Evolutionary conservation across 2,329 filamentous ascomycete genomes (phyloP), one percentile per base, ranked within the genome.

Genomic region (Talaromyces sp.): DNA sequence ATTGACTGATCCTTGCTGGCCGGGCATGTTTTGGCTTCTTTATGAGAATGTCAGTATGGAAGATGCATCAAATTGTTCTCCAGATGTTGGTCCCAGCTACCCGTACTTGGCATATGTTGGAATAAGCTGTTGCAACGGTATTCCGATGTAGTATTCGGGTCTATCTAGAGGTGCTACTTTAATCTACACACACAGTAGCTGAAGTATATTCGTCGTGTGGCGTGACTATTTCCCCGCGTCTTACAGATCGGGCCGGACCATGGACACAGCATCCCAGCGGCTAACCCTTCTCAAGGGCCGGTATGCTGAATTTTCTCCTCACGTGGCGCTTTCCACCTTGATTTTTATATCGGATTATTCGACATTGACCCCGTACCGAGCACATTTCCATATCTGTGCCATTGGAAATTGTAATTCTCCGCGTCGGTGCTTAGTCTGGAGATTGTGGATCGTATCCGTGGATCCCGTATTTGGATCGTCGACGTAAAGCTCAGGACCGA

Each of bases 341-440:
- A 31, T 51, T 34, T 34, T 13, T 19, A 31, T 29, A 49, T 49
- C 17, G 25, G 10, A 31, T 53, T 25, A 5, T 25, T 27, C 13
- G 6, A 34, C 51, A 15, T 19, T 34, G n/a, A 15, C 17, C 29
- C 17, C n/a, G 51, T 19, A 19, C 29, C 22, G 22, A 27, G 5
- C 6, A 17, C 15, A 7, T 5, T 11, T 53, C 49, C 2, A 13
- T n/a, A n/a, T 56, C 31, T 43, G 56, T 29, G 56, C 56, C 36
- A n/a, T 25, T 40, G 36, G 34, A 45, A 59, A 43, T 59, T 40
- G 56, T 59, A 59, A 59, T 29, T 59, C 22, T 43, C 56, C 56
- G 56, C 22, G 56, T 31, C 36, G 22, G 56, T 27, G n/a, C 29
- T 29, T 45, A 27, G 36, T 43, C 56, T 59, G 10, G 22, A 59